Conservation (phyloP, 2,329 filamentous ascomycete genomes). For the Cercospora zeina region DNA sequence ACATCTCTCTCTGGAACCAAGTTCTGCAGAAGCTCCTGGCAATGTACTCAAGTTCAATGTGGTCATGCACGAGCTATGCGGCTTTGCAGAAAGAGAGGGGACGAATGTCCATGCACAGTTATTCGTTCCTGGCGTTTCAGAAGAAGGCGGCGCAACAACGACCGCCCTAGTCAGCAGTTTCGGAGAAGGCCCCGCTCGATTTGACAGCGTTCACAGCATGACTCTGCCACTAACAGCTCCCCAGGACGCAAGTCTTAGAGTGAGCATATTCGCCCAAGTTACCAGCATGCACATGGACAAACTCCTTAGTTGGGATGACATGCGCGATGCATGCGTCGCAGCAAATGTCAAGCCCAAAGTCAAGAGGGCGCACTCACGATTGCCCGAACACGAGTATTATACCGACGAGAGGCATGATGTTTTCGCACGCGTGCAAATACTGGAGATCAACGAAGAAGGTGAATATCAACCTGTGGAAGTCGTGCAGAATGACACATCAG, state of each 20-base stretch:
- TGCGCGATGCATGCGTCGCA: conserved; percentile 70
- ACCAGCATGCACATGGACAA: conserved; percentile 95
- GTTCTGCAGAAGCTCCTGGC: conserved; percentile 84
- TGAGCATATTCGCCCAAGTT: conserved; percentile 88
- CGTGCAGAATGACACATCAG: conserved; percentile 77
- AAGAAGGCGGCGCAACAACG: conserved; percentile 85
- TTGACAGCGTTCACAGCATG: conserved; percentile 98
- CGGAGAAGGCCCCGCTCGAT: conserved; percentile 86
- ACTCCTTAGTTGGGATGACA: conserved; percentile 97
- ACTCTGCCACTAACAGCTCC: conserved; percentile 80
- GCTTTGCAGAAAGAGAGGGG: conserved; percentile 93
- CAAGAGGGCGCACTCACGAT: conserved; percentile 61
- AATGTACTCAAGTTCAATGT: conserved; percentile 97
- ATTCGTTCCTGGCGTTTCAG: conserved; percentile 88
- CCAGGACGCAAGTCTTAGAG: conserved; percentile 71
- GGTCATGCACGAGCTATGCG: conserved; percentile 93
- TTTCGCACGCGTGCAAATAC: conserved; percentile 80
- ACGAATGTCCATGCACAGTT: conserved; percentile 94
- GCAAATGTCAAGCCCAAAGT: conserved; percentile 52
- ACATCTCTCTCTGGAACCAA: conserved; percentile 87
- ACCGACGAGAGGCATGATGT: conserved; percentile 93
- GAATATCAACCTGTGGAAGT: conserved; percentile 93
- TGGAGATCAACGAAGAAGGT: conserved; percentile 88
- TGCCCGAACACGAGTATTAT: conserved; percentile 90
- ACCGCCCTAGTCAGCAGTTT: conserved; percentile 94